Conservation (phyloP, 73 alveolate species). For the Paramecium pentaurelia region DNA sequence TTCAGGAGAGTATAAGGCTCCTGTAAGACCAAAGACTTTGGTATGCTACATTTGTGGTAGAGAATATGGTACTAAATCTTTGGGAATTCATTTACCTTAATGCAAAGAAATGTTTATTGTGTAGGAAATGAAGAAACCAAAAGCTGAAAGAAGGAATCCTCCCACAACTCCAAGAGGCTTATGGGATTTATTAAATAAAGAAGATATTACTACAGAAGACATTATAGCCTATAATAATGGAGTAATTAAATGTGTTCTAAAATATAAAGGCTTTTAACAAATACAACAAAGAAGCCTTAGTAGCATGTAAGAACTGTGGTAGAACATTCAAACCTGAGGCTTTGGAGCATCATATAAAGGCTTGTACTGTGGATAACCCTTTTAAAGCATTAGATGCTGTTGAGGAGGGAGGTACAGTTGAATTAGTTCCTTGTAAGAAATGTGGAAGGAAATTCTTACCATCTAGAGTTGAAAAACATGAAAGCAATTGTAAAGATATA, state of each 20-base stretch:
- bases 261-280: neutral
- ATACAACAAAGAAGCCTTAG: constrained; percentile 81
- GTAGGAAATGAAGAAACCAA: constrained; percentile 61
- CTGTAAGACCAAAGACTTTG: constrained; percentile 70
- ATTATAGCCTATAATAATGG: neutral
- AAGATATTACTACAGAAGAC: constrained; percentile 48
- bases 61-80: constrained; percentile 66
- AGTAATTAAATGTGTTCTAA: neutral
- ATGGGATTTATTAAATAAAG: constrained; percentile 46
- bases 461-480: constrained; percentile 75
- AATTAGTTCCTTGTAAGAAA: constrained; percentile 72
- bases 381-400: constrained; percentile 23
- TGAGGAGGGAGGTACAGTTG: constrained; percentile 1
- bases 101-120: constrained; percentile 75
- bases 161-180: constrained; percentile 70
- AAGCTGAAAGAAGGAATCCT: constrained; percentile 64
- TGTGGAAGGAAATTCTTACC: constrained; percentile 83
- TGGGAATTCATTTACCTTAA: constrained; percentile 78
- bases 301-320: constrained; percentile 79
- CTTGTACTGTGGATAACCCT: constrained; percentile 70
- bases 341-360: constrained; percentile 74
- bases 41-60: constrained; percentile 79
- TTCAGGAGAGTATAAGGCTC: constrained; percentile 28
- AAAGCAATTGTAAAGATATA: constrained; percentile 59
- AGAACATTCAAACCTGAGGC: constrained; percentile 92